A percentile compares a stretch with the other conserved stretches of the same genome.
phyloP scores from a whole-genome alignment of 1,139 yeast genomes.

The Taphrina populina region DNA sequence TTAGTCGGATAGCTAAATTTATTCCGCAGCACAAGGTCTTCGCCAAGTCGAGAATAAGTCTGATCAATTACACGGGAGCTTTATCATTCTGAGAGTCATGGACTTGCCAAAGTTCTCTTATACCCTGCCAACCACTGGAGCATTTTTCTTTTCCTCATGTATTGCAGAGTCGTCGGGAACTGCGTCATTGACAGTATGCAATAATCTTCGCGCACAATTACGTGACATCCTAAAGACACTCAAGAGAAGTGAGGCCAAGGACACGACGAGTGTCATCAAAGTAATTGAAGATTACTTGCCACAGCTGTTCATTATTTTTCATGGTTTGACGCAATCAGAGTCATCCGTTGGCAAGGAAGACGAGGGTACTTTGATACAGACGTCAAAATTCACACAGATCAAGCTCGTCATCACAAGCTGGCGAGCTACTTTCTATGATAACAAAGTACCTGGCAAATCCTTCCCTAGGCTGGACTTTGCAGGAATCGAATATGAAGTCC shows the following conservation, averaged over 20 bases:
- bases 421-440: slow-evolving; percentile 22
- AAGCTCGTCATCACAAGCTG: slow-evolving; percentile 8
- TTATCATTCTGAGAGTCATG: neutral
- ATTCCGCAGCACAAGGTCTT: no score
- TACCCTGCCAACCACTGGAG: slow-evolving; percentile 25
- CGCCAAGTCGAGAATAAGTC: no score
- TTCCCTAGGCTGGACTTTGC: slow-evolving; percentile 19
- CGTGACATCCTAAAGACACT: slow-evolving; percentile 27
- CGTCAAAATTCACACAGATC: neutral
- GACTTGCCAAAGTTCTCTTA: slow-evolving; percentile 1
- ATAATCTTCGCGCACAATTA: slow-evolving; percentile 18
- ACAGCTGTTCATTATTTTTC: slow-evolving; percentile 3
- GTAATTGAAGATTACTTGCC: slow-evolving; percentile 25
- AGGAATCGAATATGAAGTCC: slow-evolving; percentile 16
- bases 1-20: no score
- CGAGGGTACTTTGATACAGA: neutral
- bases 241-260: slow-evolving; percentile 26
- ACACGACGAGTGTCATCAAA: slow-evolving; percentile 16
- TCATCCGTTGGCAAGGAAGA: neutral
- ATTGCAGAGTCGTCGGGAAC: neutral
- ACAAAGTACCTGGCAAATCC: slow-evolving; percentile 19
- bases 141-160: slow-evolving; percentile 17
- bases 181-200: slow-evolving; percentile 2
- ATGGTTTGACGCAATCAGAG: neutral
- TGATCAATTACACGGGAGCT: no score